A percentile compares a stretch with the other conserved stretches of the same genome.
Evolutionary conservation across 495 filamentous ascomycete genomes (phyloP).

Genomic region (Podospora appendiculata): DNA sequence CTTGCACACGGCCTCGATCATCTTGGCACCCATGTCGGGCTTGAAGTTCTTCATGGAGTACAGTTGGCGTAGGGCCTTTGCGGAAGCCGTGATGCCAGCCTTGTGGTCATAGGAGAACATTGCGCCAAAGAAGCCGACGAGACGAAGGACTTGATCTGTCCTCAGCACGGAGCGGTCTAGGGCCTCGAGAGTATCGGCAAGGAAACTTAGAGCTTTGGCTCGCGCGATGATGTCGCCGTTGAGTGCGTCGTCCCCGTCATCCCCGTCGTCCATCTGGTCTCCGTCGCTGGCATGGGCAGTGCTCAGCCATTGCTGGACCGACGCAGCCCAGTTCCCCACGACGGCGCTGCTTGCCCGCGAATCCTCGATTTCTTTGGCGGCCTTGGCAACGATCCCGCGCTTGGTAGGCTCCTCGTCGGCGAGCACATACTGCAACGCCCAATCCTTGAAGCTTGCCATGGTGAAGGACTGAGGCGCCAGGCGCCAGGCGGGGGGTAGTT

Average conservation of each 20-base stretch:
- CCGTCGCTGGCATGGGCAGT: slow-evolving; percentile 14
- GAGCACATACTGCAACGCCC: slow-evolving; percentile 42
- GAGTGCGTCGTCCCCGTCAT: slow-evolving; percentile 23
- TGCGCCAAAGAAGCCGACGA: slow-evolving; percentile 40
- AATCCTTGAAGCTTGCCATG: slow-evolving; percentile 40
- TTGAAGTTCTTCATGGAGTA: slow-evolving; percentile 38
- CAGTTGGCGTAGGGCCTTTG: slow-evolving; percentile 37
- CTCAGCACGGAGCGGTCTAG: slow-evolving; percentile 30
- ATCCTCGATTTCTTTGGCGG: slow-evolving; percentile 35
- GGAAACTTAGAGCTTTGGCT: slow-evolving; percentile 37
- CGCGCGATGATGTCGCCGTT: slow-evolving; percentile 35
- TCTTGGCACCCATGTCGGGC: slow-evolving; percentile 29
- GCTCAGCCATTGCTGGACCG: slow-evolving; percentile 41
- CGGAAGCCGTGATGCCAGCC: slow-evolving; percentile 39
- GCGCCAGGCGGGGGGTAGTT: not conserved
- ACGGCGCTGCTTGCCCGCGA: slow-evolving; percentile 31
- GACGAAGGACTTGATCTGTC: slow-evolving; percentile 32
- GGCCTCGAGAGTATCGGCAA: slow-evolving; percentile 34
- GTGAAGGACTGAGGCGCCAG: not conserved
- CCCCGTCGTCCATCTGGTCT: slow-evolving; percentile 20
- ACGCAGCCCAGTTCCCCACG: slow-evolving; percentile 41
- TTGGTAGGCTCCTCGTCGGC: slow-evolving; percentile 30
- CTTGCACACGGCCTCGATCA: slow-evolving; percentile 33
- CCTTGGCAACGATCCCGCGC: slow-evolving; percentile 27
- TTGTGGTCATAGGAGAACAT: slow-evolving; percentile 45